A percentile compares a stretch with the other conserved stretches of the same genome.
Conservation (phyloP, 805 yeast genomes). For the Cyberlindnera japonica region DNA sequence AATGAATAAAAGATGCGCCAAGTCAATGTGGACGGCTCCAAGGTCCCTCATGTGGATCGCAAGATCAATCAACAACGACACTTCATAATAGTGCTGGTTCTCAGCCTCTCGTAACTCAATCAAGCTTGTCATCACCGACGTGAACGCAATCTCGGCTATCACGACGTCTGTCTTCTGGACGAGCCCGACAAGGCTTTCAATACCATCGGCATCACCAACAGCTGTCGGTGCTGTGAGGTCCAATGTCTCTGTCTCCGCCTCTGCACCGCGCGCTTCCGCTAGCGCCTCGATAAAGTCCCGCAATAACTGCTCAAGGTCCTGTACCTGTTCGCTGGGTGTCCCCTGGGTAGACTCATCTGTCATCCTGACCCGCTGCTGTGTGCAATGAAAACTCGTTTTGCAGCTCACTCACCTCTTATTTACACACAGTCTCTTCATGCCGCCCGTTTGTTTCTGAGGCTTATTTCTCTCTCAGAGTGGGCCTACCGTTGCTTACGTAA, state of each 20-base stretch:
- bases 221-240: not conserved
- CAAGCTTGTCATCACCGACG: constrained; percentile 10
- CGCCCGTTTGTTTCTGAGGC: no score
- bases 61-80: constrained; percentile 21
- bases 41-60: constrained; percentile 13
- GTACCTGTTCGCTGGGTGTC: not conserved
- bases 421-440: no score
- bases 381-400: no score
- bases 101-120: constrained; percentile 13
- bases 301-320: constrained; percentile 4
- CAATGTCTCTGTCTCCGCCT: not conserved
- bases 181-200: not conserved
- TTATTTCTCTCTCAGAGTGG: no score
- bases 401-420: no score
- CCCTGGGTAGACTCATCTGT: no score
- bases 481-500: no score
- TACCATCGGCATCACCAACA: no score
- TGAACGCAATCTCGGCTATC: constrained; percentile 11
- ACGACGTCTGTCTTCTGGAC: not conserved
- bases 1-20: constrained; percentile 14
- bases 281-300: constrained; percentile 4
- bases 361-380: no score
- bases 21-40: constrained; percentile 9
- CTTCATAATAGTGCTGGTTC: constrained; percentile 13
- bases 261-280: not conserved